Percentiles rank a stretch among this genome's conserved stretches.
phyloP scores from a whole-genome alignment of 2,329 filamentous ascomycete species.

The Alternaria gaisen region DNA sequence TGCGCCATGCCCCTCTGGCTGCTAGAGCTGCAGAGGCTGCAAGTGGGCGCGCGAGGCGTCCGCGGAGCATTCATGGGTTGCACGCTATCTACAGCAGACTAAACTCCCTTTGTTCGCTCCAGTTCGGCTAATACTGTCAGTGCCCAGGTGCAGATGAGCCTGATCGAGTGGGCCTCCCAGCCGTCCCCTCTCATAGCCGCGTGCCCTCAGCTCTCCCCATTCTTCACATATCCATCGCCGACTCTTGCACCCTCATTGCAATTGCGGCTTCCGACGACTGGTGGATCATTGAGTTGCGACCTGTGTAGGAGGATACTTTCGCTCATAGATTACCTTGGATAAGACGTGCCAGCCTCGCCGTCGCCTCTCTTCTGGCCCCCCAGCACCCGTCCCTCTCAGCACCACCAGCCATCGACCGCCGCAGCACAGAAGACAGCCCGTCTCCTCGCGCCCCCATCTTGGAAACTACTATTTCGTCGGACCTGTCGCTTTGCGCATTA shows the following conservation, averaged over 20 bases:
- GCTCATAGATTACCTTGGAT: not conserved
- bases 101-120: constrained; percentile 20
- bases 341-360: not conserved
- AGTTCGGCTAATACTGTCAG: constrained; percentile 25
- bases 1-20: not conserved
- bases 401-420: constrained; percentile 2
- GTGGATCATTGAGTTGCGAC: not conserved
- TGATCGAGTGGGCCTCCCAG: constrained; percentile 18
- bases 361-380: constrained; percentile 8
- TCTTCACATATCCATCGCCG: constrained; percentile 12
- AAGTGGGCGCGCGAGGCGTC: constrained; percentile 5
- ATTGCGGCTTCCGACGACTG: constrained; percentile 8
- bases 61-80: constrained; percentile 16
- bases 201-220: constrained; percentile 16
- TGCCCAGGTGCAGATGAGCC: constrained; percentile 18
- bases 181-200: constrained; percentile 15
- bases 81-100: constrained; percentile 9
- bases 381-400: constrained; percentile 5
- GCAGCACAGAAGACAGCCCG: not conserved
- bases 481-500: not conserved
- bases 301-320: not conserved
- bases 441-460: not conserved
- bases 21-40: constrained; percentile 6
- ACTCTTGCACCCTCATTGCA: constrained; percentile 9
- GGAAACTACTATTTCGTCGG: not conserved